Evolutionary conservation across 129 eudicot genomes (phyloP), one percentile per base, ranked within the genome.

Genomic region (Cynara cardunculus): DNA sequence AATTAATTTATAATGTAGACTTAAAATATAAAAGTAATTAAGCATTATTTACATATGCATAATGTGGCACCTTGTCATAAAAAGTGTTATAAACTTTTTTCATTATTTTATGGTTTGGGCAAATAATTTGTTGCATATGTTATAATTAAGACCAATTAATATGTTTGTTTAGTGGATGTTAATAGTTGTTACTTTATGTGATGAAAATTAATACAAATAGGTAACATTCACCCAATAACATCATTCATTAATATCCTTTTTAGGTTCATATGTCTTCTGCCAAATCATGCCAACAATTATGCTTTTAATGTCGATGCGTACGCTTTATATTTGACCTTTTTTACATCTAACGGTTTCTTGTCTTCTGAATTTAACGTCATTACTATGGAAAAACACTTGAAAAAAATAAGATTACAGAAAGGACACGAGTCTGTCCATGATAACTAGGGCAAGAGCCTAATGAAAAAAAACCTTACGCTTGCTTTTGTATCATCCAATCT

Each of bases 181-280:
- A n/a, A 80, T 82, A 19, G 86, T 83, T 65, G 56, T 73, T 22
- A 56, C 79, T 84, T 80, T 72, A 67, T 82, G 77, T 56, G 72
- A 70, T 59, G 73, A 82, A 24, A 64, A 76, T 82, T 53, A 76
- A 76, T 11, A 46, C 72, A 80, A 80, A 84, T 30, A 80, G 80
- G 27, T 77, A 72, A 73, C 78, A 77, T 73, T 61, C 81, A 81
- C 84, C 87, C 44, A 77, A 79, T 71, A 71, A 49, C 78, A 72
- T 49, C 78, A 82, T 28, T 28, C 73, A 89, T 89, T 82, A 89
- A 19, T 56, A 71, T 65, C 65, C 86, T 78, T 70, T 70, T 83
- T 70, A 71, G 88, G 92, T 89, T 89, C 86, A 82, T 68, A 81
- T 78, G 88, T 89, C 92, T 37, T 72, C 83, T 81, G 86, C 88